Conservation (phyloP, 495 filamentous ascomycete genomes). For the Aspergillus carlsbadensis region DNA sequence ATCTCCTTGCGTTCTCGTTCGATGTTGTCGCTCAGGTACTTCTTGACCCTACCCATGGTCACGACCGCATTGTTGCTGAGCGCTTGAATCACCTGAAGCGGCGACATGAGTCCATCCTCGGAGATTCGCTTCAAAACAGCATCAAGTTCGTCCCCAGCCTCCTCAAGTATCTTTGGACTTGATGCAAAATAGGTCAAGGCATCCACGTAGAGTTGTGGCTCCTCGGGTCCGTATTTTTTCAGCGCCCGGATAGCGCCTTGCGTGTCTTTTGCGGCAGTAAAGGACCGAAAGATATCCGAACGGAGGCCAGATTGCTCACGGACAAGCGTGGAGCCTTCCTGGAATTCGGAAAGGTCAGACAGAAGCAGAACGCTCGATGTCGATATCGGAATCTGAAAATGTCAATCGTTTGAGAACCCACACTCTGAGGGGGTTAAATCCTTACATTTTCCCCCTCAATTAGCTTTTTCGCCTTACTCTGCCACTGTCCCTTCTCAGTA, state of each 20-base stretch:
- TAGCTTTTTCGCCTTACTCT: slow-evolving; percentile 79
- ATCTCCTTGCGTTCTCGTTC: slow-evolving; percentile 86
- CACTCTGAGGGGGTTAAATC: background rate
- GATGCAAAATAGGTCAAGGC: slow-evolving; percentile 93
- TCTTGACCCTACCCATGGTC: slow-evolving; percentile 95
- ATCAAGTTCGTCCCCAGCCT: slow-evolving; percentile 80
- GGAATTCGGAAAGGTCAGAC: slow-evolving; percentile 87
- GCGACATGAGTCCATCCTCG: slow-evolving; percentile 88
- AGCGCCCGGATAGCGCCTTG: slow-evolving; percentile 84
- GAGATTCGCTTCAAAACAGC: slow-evolving; percentile 83
- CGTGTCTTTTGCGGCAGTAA: slow-evolving; percentile 91
- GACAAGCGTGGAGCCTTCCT: slow-evolving; percentile 86
- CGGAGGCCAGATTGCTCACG: slow-evolving; percentile 89
- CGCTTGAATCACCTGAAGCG: slow-evolving; percentile 94
- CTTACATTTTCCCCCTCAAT: slow-evolving; percentile 72
- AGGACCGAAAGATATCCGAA: slow-evolving; percentile 96
- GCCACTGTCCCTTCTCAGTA: slow-evolving; percentile 74
- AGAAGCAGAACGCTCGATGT: slow-evolving; percentile 91
- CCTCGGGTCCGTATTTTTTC: slow-evolving; percentile 84
- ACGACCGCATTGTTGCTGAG: slow-evolving; percentile 81
- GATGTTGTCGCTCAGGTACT: slow-evolving; percentile 85
- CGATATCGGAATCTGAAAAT: slow-evolving; percentile 71
- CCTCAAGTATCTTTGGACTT: slow-evolving; percentile 73
- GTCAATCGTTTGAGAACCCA: slow-evolving; percentile 19
- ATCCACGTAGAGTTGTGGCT: slow-evolving; percentile 90